Evolutionary conservation across 2,329 filamentous ascomycete genomes (phyloP).

Genomic region (Ophiostoma sp.): DNA sequence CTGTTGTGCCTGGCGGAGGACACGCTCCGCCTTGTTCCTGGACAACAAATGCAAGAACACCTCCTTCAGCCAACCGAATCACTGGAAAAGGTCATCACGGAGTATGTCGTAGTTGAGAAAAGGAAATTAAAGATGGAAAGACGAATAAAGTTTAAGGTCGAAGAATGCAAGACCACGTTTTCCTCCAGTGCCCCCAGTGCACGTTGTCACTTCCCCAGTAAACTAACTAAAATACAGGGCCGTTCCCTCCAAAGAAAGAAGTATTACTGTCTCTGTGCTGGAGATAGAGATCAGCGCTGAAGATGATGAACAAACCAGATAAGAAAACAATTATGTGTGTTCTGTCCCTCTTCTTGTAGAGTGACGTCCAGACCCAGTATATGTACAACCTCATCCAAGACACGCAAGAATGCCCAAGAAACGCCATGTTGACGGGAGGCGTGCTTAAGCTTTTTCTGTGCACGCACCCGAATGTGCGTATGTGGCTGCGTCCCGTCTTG

Average conservation of each 20-base stretch:
- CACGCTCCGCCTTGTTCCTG: not conserved
- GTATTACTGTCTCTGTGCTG: not conserved
- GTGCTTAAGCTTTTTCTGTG: not conserved
- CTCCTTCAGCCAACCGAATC: not conserved
- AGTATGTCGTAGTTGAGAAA: not conserved
- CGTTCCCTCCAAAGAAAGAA: not conserved
- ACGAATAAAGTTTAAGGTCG: not conserved
- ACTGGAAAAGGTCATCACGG: not conserved
- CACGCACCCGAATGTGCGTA: not conserved
- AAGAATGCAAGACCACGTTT: constrained; percentile 2
- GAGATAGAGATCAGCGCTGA: not conserved
- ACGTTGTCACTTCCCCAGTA: not conserved
- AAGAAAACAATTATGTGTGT: too few relatives aligned
- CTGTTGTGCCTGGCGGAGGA: not conserved
- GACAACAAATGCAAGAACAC: too few relatives aligned
- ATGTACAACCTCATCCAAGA: too few relatives aligned
- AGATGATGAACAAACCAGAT: too few relatives aligned
- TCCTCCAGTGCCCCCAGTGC: not conserved
- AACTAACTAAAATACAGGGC: not conserved
- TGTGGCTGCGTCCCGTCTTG: not conserved
- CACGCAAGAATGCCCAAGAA: not conserved
- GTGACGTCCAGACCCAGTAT: too few relatives aligned
- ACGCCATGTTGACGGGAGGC: not conserved
- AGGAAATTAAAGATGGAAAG: not conserved
- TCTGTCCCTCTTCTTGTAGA: not conserved